A percentile compares a stretch with the other conserved stretches of the same genome.
Conservation (phyloP, 2,329 filamentous ascomycete genomes). For the Penicillium freii region DNA sequence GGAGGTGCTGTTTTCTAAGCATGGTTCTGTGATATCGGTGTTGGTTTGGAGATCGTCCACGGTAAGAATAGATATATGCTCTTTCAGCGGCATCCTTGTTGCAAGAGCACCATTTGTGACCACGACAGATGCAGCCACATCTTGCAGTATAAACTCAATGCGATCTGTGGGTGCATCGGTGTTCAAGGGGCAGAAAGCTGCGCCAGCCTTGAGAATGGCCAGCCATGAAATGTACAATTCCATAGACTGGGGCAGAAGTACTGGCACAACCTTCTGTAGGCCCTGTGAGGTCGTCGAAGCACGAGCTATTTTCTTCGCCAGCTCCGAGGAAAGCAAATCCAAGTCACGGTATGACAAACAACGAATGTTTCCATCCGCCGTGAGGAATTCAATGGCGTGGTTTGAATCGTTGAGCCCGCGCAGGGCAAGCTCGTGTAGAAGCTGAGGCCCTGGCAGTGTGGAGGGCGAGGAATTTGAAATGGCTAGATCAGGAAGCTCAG, state of each 20-base stretch:
- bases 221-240: constrained; percentile 75
- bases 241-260: constrained; percentile 74
- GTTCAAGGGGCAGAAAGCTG: constrained; percentile 80
- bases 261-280: constrained; percentile 58
- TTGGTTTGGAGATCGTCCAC: constrained; percentile 22
- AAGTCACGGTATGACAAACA: constrained; percentile 62
- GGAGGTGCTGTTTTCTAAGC: constrained; percentile 25
- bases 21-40: constrained; percentile 1
- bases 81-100: constrained; percentile 22
- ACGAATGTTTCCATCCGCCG: constrained; percentile 46
- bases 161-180: constrained; percentile 75
- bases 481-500: constrained; percentile 43
- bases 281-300: constrained; percentile 23
- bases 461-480: constrained; percentile 58
- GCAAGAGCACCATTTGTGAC: constrained; percentile 54
- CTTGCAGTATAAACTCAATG: constrained; percentile 74
- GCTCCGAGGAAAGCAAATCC: constrained; percentile 55
- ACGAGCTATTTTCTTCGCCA: constrained; percentile 53
- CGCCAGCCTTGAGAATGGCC: constrained; percentile 76
- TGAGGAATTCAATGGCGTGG: constrained; percentile 64
- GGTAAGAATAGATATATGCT: constrained; percentile 21
- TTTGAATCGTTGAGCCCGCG: constrained; percentile 33
- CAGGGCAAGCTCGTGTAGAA: constrained; percentile 64
- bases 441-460: constrained; percentile 52
- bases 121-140: constrained; percentile 68